A percentile compares a stretch with the other conserved stretches of the same genome.
phyloP scores from a whole-genome alignment of 164 flowering plant species.

The Vitis rupestris region DNA sequence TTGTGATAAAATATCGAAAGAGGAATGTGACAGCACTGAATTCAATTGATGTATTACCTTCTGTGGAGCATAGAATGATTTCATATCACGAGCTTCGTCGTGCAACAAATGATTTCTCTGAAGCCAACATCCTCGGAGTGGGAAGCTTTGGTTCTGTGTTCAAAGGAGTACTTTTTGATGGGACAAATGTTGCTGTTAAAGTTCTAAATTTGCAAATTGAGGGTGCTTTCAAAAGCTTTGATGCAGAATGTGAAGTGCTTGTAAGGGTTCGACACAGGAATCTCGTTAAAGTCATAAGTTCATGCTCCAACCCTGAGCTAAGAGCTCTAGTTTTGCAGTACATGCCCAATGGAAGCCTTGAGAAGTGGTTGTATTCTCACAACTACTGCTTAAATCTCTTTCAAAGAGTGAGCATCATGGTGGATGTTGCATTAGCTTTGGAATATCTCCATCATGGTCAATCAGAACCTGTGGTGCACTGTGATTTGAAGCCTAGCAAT shows the following conservation, averaged over 20 bases:
- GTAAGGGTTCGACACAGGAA: slow-evolving; percentile 8
- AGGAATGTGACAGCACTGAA: background rate
- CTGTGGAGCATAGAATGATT: background rate
- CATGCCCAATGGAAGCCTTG: slow-evolving; percentile 5
- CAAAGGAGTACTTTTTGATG: background rate
- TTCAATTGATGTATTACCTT: background rate
- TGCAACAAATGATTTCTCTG: slow-evolving; percentile 1
- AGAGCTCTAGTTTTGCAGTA: background rate
- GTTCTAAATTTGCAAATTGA: background rate
- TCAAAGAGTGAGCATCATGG: background rate
- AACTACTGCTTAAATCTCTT: background rate
- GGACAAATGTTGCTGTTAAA: background rate
- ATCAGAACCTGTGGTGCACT: slow-evolving; percentile 16
- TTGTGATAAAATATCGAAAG: background rate
- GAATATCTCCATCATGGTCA: slow-evolving; percentile 24
- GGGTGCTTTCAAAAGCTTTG: slow-evolving; percentile 3
- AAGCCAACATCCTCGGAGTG: slow-evolving; percentile 11
- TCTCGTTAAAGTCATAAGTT: slow-evolving; percentile 7
- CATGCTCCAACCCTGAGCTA: background rate
- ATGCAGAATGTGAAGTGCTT: slow-evolving; percentile 8
- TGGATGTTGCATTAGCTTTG: slow-evolving; percentile 4
- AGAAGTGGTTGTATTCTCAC: background rate
- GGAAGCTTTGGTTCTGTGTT: slow-evolving; percentile 3
- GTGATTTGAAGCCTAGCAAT: slow-evolving; percentile 24
- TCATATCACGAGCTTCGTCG: background rate